phyloP scores from a whole-genome alignment of 1,284 basidiomycete species.

The Papiliotrema fonsecae region DNA sequence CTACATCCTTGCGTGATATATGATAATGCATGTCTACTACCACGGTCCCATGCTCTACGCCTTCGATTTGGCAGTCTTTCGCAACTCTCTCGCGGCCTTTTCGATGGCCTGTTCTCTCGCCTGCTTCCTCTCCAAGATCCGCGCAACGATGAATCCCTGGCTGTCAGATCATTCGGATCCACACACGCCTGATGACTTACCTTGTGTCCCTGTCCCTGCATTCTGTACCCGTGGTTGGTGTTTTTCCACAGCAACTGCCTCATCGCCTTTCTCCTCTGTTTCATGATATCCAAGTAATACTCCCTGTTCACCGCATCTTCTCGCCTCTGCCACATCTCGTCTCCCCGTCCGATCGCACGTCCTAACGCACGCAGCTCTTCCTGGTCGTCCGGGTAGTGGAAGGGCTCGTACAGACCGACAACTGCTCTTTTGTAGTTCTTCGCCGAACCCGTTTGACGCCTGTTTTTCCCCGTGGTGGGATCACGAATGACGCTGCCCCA shows the following conservation, averaged over 20 bases:
- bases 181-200: conserved; percentile 1
- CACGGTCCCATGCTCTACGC: too few relatives aligned
- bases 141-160: conserved; percentile 30
- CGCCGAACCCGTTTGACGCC: conserved; percentile 38
- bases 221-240: conserved; percentile 28
- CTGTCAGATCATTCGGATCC: not conserved
- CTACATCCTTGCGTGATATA: too few relatives aligned
- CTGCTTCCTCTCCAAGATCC: conserved; percentile 44
- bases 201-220: conserved; percentile 35
- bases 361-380: conserved; percentile 61
- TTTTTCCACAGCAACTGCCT: too few relatives aligned
- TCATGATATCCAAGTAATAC: conserved; percentile 50
- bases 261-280: not conserved
- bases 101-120: conserved; percentile 52
- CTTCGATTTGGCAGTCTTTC: not conserved
- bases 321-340: conserved; percentile 54
- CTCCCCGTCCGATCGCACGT: conserved; percentile 26
- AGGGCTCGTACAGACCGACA: conserved; percentile 80
- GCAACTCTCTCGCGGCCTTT: not conserved
- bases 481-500: conserved; percentile 55
- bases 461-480: conserved; percentile 24
- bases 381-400: conserved; percentile 77
- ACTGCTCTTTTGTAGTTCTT: conserved; percentile 79
- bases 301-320: conserved; percentile 59
- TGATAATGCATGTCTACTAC: too few relatives aligned